phyloP scores from a whole-genome alignment of 495 filamentous ascomycete species.

The Penicillium roqueforti region DNA sequence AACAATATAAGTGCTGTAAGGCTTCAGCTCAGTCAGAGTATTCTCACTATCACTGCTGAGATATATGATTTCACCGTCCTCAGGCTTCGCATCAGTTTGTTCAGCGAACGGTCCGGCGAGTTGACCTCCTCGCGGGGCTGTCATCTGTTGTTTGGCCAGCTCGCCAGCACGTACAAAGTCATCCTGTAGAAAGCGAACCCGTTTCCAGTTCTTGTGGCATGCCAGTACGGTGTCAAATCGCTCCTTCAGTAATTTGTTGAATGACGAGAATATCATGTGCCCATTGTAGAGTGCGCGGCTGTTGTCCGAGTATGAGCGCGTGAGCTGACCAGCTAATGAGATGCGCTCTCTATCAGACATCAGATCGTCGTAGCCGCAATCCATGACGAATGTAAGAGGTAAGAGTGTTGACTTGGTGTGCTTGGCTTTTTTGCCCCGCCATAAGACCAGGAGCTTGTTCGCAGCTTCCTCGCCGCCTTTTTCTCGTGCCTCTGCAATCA shows the following conservation, averaged over 20 bases:
- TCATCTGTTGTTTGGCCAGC: constrained; percentile 58
- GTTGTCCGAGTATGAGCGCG: constrained; percentile 85
- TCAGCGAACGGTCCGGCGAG: constrained; percentile 52
- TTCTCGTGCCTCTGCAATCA: constrained; percentile 30
- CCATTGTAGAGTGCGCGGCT: constrained; percentile 57
- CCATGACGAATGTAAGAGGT: constrained; percentile 76
- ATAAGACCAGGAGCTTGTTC: constrained; percentile 27
- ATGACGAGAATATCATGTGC: constrained; percentile 71
- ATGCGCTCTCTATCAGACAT: constrained; percentile 82
- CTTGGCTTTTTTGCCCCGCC: constrained; percentile 16
- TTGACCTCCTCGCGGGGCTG: constrained; percentile 43
- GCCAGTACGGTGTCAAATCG: constrained; percentile 71
- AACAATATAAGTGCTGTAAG: constrained; percentile 86
- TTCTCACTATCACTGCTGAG: constrained; percentile 81
- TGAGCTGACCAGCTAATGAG: constrained; percentile 77
- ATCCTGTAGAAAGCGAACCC: constrained; percentile 61
- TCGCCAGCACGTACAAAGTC: constrained; percentile 65
- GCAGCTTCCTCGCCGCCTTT: constrained; percentile 27
- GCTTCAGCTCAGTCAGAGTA: constrained; percentile 72
- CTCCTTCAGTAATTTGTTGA: constrained; percentile 67
- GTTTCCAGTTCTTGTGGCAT: constrained; percentile 73
- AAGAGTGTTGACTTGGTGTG: constrained; percentile 45
- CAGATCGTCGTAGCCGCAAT: constrained; percentile 86
- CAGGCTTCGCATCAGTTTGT: constrained; percentile 34
- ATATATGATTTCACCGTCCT: constrained; percentile 68